These are phyloP conservation scores for Hermanozyma aechmeae DNA, from an alignment of 805 yeast species.

Conservation along the genomic window DNA sequence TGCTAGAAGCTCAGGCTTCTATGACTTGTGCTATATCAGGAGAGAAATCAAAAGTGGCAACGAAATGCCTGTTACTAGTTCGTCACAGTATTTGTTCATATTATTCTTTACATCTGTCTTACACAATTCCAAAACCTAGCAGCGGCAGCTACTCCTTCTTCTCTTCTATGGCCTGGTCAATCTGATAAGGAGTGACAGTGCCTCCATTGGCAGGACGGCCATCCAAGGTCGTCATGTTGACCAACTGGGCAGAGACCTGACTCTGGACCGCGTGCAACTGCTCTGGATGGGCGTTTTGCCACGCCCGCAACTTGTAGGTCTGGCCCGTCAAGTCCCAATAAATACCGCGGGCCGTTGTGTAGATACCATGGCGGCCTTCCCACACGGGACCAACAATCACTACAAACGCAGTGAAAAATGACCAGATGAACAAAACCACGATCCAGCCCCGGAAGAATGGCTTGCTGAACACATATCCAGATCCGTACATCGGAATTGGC, in stretches of 20 bases:
- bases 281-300: constrained; percentile 73
- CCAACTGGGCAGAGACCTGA: constrained; percentile 36
- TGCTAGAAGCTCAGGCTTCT: no score
- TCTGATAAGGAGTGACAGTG: constrained; percentile 4
- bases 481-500: constrained; percentile 95
- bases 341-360: constrained; percentile 60
- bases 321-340: constrained; percentile 85
- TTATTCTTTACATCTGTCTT: no score
- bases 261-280: constrained; percentile 64
- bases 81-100: no score
- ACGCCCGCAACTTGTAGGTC: constrained; percentile 56
- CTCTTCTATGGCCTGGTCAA: constrained; percentile 8
- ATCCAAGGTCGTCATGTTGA: constrained; percentile 4
- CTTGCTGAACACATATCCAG: constrained; percentile 65
- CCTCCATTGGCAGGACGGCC: constrained; percentile 6
- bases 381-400: constrained; percentile 63
- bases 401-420: constrained; percentile 53
- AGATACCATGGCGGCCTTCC: constrained; percentile 66
- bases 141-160: no score
- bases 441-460: constrained; percentile 86
- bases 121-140: no score
- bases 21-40: no score
- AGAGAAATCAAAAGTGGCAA: no score
- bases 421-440: constrained; percentile 73
- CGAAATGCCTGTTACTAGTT: no score